Conservation (phyloP, 2,329 filamentous ascomycete genomes). For the Pyrenochaeta sp. region DNA sequence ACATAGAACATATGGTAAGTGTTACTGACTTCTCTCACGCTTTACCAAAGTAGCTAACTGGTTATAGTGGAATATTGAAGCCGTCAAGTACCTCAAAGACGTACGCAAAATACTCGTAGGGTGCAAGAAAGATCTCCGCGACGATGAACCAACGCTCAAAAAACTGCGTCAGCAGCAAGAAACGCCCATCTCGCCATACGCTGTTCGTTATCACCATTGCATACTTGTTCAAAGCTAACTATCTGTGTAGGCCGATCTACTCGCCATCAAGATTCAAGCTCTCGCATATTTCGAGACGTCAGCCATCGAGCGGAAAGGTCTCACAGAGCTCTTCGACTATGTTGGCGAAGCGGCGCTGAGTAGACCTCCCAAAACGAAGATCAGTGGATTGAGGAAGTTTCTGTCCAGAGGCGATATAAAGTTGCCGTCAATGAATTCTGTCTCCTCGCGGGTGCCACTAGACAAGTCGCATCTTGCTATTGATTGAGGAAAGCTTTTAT, state of each 20-base stretch:
- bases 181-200: neutral
- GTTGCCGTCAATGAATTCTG: neutral
- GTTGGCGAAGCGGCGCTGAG: constrained; percentile 7
- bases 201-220: neutral
- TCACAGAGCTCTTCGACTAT: constrained; percentile 23
- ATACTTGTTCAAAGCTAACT: neutral
- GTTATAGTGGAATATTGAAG: constrained; percentile 21
- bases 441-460: too few relatives aligned
- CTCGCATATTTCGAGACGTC: constrained; percentile 30
- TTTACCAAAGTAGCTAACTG: neutral
- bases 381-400: neutral
- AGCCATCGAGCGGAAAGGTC: constrained; percentile 10
- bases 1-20: constrained; percentile 16
- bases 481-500: too few relatives aligned
- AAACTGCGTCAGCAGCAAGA: neutral
- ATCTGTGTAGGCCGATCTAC: constrained; percentile 17
- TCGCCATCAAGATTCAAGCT: constrained; percentile 19
- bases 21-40: neutral
- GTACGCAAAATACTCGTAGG: constrained; percentile 26
- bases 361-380: neutral
- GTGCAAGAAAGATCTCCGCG: constrained; percentile 21
- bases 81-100: constrained; percentile 11
- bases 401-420: neutral
- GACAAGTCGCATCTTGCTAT: too few relatives aligned
- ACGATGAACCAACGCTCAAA: neutral